phyloP scores from a whole-genome alignment of 306 rosid genomes.

The Begonia loranthoides region DNA sequence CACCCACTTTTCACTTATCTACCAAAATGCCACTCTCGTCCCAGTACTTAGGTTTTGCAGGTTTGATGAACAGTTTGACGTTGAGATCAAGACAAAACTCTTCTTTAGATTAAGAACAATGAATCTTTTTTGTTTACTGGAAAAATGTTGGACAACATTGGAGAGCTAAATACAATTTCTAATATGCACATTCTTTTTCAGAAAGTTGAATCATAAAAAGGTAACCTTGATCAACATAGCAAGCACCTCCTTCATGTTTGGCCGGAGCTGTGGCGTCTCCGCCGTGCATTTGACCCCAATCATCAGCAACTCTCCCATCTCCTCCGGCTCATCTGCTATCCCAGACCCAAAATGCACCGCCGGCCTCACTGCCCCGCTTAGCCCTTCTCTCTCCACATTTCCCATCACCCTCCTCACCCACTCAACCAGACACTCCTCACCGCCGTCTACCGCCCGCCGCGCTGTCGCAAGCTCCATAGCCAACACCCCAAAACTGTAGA shows the following conservation, averaged over 20 bases:
- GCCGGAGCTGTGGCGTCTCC: constrained; percentile 61
- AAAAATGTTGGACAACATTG: too few species aligned
- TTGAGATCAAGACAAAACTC: too few species aligned
- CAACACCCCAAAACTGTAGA: constrained; percentile 82
- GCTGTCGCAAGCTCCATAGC: constrained; percentile 79
- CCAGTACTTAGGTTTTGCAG: too few species aligned
- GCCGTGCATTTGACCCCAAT: constrained; percentile 71
- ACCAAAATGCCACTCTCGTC: too few species aligned
- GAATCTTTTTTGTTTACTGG: too few species aligned
- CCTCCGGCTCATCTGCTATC: constrained; percentile 55
- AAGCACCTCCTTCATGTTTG: constrained; percentile 88
- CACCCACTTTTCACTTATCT: too few species aligned
- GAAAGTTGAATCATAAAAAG: too few species aligned
- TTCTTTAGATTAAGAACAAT: too few species aligned
- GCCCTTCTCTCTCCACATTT: constrained; percentile 24
- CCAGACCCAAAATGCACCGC: constrained; percentile 47
- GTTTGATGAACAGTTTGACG: too few species aligned
- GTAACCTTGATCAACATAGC: constrained; percentile 43
- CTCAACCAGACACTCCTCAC: constrained; percentile 83
- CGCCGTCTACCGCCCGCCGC: constrained; percentile 87
- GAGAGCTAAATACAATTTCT: too few species aligned
- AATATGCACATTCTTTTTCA: too few species aligned
- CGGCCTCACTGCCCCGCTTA: constrained; percentile 27
- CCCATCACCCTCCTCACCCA: constrained; percentile 71
- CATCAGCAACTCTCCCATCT: constrained; percentile 58